Evolutionary conservation across 345 rosid genomes (phyloP).

Genomic region (Acer yangbiense): DNA sequence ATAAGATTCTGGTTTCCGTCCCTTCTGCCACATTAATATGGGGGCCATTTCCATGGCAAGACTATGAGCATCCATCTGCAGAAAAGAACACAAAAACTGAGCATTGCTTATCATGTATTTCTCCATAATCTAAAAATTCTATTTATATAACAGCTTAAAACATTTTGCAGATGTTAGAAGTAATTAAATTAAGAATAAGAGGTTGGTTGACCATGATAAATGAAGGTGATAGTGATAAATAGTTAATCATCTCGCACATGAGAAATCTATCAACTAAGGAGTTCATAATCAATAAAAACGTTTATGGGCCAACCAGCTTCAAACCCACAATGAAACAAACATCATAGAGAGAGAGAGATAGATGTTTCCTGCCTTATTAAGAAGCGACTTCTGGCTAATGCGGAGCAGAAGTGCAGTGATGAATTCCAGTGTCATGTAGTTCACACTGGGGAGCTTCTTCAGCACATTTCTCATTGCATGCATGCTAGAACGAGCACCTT

Average conservation of each 20-base stretch:
- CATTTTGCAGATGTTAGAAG: constrained; percentile 1
- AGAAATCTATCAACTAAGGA: neutral
- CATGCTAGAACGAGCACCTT: constrained; percentile 73
- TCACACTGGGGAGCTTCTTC: constrained; percentile 81
- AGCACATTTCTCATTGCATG: constrained; percentile 63
- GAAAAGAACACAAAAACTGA: constrained; percentile 14
- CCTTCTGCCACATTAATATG: constrained; percentile 86
- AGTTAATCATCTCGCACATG: neutral
- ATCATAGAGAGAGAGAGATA: constrained; percentile 3
- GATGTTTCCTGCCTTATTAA: constrained; percentile 66
- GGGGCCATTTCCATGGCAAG: constrained; percentile 92
- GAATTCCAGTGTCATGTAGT: constrained; percentile 86
- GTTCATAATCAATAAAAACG: neutral
- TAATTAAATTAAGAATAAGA: neutral
- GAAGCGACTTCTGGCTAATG: constrained; percentile 77
- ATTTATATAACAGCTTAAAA: neutral
- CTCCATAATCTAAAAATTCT: neutral
- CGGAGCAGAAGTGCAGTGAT: constrained; percentile 77
- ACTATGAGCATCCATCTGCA: constrained; percentile 88
- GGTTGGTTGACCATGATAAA: neutral
- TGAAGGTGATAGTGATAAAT: neutral
- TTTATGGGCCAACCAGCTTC: neutral
- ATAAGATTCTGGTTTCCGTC: constrained; percentile 60
- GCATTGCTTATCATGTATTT: constrained; percentile 2
- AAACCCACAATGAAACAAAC: neutral